Evolutionary conservation across 2,329 filamentous ascomycete species (phyloP), one percentile per base, ranked within the genome.

Genomic region (Sclerotinia borealis): DNA sequence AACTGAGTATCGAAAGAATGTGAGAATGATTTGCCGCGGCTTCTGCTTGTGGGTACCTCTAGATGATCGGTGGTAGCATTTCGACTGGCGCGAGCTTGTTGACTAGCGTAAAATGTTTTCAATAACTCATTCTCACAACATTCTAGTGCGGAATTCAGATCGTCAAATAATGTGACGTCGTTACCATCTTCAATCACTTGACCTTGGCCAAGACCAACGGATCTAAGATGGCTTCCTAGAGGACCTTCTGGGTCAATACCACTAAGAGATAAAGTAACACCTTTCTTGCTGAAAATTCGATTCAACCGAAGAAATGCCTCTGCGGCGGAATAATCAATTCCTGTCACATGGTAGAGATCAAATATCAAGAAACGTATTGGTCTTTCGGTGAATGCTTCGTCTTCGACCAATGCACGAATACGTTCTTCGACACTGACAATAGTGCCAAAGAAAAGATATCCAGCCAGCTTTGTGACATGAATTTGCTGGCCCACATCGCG

Each of bases 371-470:
- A 99, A 68, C 91, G 89, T 73, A 98, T 95, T 0, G 93, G 92
- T 59, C 87, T 84, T 68, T 85, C 80, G 31, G 81, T 79, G 73
- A 97, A 98, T 2, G 87, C 84, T 66, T 93, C 87, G 36, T 96
- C 92, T 34, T 93, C 88, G 52, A 98, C 87, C 37, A 98, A 79
- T 4, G 82, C 85, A 27, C 93, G 85, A 66, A 98, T 93, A 67
- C 89, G 89, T 67, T 91, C 90, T 75, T 99, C 95, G 0, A 99
- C 93, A 54, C 91, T 92, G 60, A 97, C 93, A 68, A 99, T 96
- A 3, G 93, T 98, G 19, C 95, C 95, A 70, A 99, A 99, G 80
- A 99, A 99, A n/a, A 99, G 84, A 72, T 93, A 98, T 0, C 95
- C 93, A 0, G 90, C 89, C 19, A 99, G 83, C 75, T 98, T 98